phyloP scores from a whole-genome alignment of 495 filamentous ascomycete genomes.

The Mytilinidion resinicola region DNA sequence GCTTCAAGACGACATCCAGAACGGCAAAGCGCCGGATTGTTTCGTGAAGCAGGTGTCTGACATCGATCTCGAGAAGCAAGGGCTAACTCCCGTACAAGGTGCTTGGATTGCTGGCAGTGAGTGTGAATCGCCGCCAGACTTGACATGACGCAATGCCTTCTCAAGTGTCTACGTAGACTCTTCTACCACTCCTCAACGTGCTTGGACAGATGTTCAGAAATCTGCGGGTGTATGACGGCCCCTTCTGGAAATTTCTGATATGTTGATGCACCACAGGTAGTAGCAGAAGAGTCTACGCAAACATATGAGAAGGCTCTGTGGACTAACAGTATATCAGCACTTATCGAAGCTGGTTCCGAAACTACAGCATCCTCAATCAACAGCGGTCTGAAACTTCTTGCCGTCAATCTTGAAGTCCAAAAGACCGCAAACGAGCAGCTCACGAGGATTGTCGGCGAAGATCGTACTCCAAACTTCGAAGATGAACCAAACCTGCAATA shows the following conservation, averaged over 20 bases:
- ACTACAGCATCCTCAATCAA: constrained; percentile 27
- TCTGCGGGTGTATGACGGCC: no score
- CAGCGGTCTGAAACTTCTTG: constrained; percentile 18
- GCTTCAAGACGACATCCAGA: constrained; percentile 17
- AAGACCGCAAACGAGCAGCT: constrained; percentile 15
- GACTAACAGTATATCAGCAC: not conserved
- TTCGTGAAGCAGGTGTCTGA: constrained; percentile 28
- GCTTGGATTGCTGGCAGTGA: constrained; percentile 23
- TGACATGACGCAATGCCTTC: not conserved
- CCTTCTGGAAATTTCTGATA: no score
- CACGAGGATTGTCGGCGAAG: constrained; percentile 2
- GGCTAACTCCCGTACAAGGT: constrained; percentile 22
- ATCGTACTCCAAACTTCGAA: constrained; percentile 16
- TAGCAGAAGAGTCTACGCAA: not conserved
- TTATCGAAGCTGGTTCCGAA: constrained; percentile 29
- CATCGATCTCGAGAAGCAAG: constrained; percentile 11
- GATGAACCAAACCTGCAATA: constrained; percentile 18
- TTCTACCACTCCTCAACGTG: not conserved
- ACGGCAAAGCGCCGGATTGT: constrained; percentile 23
- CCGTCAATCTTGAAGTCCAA: constrained; percentile 9
- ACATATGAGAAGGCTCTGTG: no score
- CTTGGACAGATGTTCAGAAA: no score
- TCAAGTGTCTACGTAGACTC: not conserved
- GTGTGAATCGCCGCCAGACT: not conserved
- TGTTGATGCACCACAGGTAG: not conserved